Base-by-base conservation (phyloP, 2,329 filamentous ascomycete species). In the Ophiostoma sp. region DNA sequence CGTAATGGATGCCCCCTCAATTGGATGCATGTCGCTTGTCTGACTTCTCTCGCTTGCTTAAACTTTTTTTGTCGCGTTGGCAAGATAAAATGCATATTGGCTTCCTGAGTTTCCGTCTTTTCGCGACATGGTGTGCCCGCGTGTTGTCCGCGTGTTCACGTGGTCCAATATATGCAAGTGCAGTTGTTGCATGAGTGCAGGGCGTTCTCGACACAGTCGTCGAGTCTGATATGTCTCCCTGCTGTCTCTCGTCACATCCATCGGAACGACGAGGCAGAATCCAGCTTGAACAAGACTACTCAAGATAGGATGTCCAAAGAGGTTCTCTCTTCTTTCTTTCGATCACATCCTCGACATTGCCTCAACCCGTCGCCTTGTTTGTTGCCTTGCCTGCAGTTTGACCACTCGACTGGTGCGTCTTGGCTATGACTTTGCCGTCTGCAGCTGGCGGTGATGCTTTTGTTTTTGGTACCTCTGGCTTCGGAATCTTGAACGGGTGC, bases 391-490 rank as follows among this genome's bases (percentile, higher is more conserved):
- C 55, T 31, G 28, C 55, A 31, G 25, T n/a, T 15, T 61, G 57
- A 31, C 19, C 59, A 7, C 19, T 63, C 33, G 59, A 63, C 19
- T 22, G 59, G 33, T 63, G 59, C 33, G 59, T 63, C 33, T 63
- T 42, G 59, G 59, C 59, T n/a, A 15, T 39, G 59, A 63, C 59
- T 19, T 39, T 63, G 59, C 59, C 59, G 59, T 63, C 33, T 25
- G 33, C 19, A n/a, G 31, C 31, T 8, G 31, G 31, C 5, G 57
- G 12, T 78, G 74, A 70, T 82, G 79, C 73, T 80, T 84, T 82
- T 78, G 85, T 84, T 66, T 83, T 39, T 74, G n/a, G n/a, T 36
- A 8, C 8, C 33, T 3, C 33, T 8, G 42, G 61, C 11, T 64
- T 64, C 36, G 61, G 75, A 78, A 74, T 61, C 69, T 73, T 68